Percentiles rank a stretch among this genome's conserved stretches.
These are phyloP conservation scores for Fusarium drepaniforme DNA, from an alignment of 2,329 filamentous ascomycete species.

Conservation along the genomic window DNA sequence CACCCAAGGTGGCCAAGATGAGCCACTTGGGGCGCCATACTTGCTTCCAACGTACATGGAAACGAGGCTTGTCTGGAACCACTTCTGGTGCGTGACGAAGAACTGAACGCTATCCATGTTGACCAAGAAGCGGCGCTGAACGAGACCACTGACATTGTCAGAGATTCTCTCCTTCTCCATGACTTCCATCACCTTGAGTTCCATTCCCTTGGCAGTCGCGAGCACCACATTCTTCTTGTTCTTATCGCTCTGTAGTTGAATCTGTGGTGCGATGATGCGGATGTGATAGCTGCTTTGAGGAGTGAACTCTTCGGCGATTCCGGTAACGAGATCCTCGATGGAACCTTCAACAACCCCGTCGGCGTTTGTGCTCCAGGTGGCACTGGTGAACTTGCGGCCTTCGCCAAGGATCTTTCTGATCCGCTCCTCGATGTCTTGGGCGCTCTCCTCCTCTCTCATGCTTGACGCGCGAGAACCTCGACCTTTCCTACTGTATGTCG, in stretches of 20 bases:
- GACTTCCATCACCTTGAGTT: conserved; percentile 95
- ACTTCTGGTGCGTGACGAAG: conserved; percentile 95
- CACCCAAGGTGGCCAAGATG: conserved; percentile 97
- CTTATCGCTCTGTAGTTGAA: conserved; percentile 98
- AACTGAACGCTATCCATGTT: conserved; percentile 99
- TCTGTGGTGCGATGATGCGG: conserved; percentile 94
- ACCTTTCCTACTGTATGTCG: conserved; percentile 45
- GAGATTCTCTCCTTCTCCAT: conserved; percentile 96
- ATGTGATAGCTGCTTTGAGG: conserved; percentile 96
- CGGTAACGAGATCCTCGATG: conserved; percentile 75
- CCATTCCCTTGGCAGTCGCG: conserved; percentile 98
- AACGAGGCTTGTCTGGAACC: conserved; percentile 84
- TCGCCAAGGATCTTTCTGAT: conserved; percentile 90
- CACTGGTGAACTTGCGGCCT: conserved; percentile 79
- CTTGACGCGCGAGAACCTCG: conserved; percentile 54
- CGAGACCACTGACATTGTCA: conserved; percentile 93
- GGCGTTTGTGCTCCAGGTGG: conserved; percentile 48
- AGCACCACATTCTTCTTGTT: conserved; percentile 97
- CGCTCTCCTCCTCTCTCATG: conserved; percentile 67
- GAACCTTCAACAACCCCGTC: conserved; percentile 54
- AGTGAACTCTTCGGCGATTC: conserved; percentile 88
- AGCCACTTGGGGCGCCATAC: conserved; percentile 87
- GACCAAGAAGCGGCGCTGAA: conserved; percentile 92
- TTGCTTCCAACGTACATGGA: conserved; percentile 95
- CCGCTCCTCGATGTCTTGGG: conserved; percentile 80